Evolutionary conservation across 805 yeast genomes (phyloP).

Genomic region (Starmerella stellata): DNA sequence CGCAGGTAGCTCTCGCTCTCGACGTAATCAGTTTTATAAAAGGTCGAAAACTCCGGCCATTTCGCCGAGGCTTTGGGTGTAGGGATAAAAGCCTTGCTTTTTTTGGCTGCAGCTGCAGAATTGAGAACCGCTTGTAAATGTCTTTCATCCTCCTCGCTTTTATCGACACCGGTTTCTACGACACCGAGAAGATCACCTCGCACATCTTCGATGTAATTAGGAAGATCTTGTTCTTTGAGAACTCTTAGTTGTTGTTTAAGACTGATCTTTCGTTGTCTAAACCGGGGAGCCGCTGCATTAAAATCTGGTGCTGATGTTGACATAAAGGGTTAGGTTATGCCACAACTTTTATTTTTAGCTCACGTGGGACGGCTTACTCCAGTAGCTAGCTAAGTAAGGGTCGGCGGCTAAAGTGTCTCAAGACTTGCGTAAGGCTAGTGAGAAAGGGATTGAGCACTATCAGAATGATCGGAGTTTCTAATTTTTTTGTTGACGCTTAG

Average conservation of each 20-base stretch:
- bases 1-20: constrained; percentile 70
- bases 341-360: no score
- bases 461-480: no score
- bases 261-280: constrained; percentile 86
- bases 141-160: constrained; percentile 90
- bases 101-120: constrained; percentile 49
- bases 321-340: neutral
- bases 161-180: constrained; percentile 94
- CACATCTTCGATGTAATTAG: constrained; percentile 57
- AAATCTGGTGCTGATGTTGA: neutral
- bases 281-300: constrained; percentile 34
- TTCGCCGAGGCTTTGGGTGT: constrained; percentile 83
- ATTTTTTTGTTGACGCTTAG: no score
- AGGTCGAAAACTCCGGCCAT: constrained; percentile 61
- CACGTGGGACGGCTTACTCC: no score
- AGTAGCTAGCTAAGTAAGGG: no score
- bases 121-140: constrained; percentile 83
- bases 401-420: no score
- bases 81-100: constrained; percentile 54
- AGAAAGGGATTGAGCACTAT: no score
- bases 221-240: constrained; percentile 58
- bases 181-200: constrained; percentile 67
- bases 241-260: constrained; percentile 75
- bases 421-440: no score
- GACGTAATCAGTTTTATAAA: constrained; percentile 46